A percentile compares a stretch with the other conserved stretches of the same genome.
Evolutionary conservation across 1,284 basidiomycete species (phyloP).

Genomic region (Rhodotorula sp.): DNA sequence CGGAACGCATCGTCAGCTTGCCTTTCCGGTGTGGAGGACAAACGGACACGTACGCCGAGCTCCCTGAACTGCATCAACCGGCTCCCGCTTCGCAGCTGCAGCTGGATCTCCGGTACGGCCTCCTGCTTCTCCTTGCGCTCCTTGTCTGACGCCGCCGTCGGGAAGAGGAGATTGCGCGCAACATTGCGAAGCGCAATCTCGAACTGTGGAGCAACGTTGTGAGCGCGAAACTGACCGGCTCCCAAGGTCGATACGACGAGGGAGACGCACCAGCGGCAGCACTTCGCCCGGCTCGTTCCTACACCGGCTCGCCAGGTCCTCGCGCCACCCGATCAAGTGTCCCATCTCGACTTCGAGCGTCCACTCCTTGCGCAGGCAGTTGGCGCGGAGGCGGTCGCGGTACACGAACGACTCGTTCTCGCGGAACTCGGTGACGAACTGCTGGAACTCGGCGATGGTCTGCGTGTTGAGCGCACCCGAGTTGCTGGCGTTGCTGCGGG

Average conservation of each 20-base stretch:
- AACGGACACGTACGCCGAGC: conserved; percentile 60
- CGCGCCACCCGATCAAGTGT: conserved; percentile 87
- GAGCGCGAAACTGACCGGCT: not conserved
- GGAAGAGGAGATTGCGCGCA: conserved; percentile 71
- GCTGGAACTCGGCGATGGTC: conserved; percentile 73
- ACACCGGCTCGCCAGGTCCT: conserved; percentile 86
- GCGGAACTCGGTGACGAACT: conserved; percentile 77
- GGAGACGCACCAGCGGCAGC: conserved; percentile 71
- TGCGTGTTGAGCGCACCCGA: conserved; percentile 52
- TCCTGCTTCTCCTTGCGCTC: conserved; percentile 52
- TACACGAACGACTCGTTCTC: conserved; percentile 31
- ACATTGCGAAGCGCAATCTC: conserved; percentile 82
- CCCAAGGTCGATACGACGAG: not conserved
- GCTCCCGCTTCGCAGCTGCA: conserved; percentile 81
- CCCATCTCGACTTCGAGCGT: conserved; percentile 89
- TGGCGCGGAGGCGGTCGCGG: conserved; percentile 87
- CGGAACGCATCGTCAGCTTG: not conserved
- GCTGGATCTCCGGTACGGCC: conserved; percentile 80
- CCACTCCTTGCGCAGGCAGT: conserved; percentile 85
- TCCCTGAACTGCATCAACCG: conserved; percentile 94
- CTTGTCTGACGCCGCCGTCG: conserved; percentile 41
- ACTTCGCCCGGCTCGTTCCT: conserved; percentile 88
- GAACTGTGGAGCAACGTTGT: conserved; percentile 59
- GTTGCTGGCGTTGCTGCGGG: conserved; percentile 13
- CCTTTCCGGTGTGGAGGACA: not conserved